Conservation (phyloP, 2,329 filamentous ascomycete genomes). For the Botryosphaeria dothidea region DNA sequence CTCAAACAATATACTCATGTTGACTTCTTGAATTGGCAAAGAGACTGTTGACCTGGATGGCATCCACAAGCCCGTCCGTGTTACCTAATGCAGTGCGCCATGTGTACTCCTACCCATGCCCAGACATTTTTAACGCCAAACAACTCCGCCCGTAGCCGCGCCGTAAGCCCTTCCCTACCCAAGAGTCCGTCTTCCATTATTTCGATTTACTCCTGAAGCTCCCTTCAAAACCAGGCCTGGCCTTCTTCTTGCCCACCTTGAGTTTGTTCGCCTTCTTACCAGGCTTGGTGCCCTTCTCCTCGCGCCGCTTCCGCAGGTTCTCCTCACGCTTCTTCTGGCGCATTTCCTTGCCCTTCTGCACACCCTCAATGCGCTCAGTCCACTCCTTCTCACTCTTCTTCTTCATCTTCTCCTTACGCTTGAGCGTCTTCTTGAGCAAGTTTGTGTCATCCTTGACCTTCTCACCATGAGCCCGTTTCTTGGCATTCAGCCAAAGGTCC, state of each 20-base stretch:
- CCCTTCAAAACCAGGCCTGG: constrained; percentile 61
- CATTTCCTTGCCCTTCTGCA: constrained; percentile 49
- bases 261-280: constrained; percentile 53
- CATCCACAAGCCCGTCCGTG: not conserved
- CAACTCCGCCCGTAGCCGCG: not conserved
- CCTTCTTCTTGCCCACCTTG: constrained; percentile 45
- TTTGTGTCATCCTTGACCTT: constrained; percentile 84
- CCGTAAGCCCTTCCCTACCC: not conserved
- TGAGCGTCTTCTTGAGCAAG: constrained; percentile 84
- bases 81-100: constrained; percentile 1
- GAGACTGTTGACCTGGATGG: not conserved
- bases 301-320: constrained; percentile 69
- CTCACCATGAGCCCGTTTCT: constrained; percentile 85
- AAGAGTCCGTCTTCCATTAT: not conserved
- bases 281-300: constrained; percentile 75
- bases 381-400: constrained; percentile 91
- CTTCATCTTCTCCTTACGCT: constrained; percentile 88
- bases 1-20: not conserved
- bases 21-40: not conserved
- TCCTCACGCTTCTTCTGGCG: constrained; percentile 53
- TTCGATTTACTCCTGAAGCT: constrained; percentile 59
- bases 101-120: constrained; percentile 9
- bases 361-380: constrained; percentile 48
- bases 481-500: constrained; percentile 89
- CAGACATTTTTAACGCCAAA: not conserved